Evolutionary conservation across 495 filamentous ascomycete genomes (phyloP).

Genomic region (Hypoxylon lienhwacheense): DNA sequence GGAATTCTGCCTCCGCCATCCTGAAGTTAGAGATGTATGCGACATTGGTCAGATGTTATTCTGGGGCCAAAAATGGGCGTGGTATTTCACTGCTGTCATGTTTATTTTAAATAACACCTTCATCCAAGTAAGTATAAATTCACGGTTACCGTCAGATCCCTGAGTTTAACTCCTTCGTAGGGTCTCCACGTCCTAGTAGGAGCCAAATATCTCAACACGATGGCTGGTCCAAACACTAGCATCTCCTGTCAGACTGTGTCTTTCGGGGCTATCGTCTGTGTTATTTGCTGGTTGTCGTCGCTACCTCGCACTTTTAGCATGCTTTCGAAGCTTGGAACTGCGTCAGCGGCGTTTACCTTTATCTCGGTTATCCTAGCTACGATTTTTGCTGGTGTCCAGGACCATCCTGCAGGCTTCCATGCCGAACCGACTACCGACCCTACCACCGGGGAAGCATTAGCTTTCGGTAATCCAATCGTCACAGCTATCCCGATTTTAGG

Average conservation of each 20-base stretch:
- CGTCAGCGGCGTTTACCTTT: slow-evolving; percentile 82
- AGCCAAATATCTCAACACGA: slow-evolving; percentile 83
- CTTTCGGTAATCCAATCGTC: slow-evolving; percentile 61
- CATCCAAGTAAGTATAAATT: slow-evolving; percentile 60
- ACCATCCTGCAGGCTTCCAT: slow-evolving; percentile 65
- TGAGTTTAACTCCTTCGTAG: slow-evolving; percentile 37
- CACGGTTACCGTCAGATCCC: slow-evolving; percentile 5
- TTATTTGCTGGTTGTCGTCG: slow-evolving; percentile 74
- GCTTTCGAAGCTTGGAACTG: slow-evolving; percentile 72
- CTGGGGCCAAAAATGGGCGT: slow-evolving; percentile 74
- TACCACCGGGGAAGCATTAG: slow-evolving; percentile 36
- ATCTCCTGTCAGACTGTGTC: slow-evolving; percentile 68
- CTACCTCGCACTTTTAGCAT: slow-evolving; percentile 79
- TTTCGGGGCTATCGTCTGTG: slow-evolving; percentile 67
- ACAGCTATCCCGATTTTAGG: slow-evolving; percentile 64
- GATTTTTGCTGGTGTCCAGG: slow-evolving; percentile 74
- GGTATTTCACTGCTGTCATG: slow-evolving; percentile 84
- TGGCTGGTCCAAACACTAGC: slow-evolving; percentile 57
- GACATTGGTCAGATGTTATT: slow-evolving; percentile 90
- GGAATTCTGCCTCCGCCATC: slow-evolving; percentile 85
- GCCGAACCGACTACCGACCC: slow-evolving; percentile 45
- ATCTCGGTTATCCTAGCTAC: slow-evolving; percentile 78
- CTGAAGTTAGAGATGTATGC: slow-evolving; percentile 85
- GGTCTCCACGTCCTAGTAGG: slow-evolving; percentile 78
- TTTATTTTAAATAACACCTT: slow-evolving; percentile 91